Base-by-base conservation (phyloP, 805 yeast species). In the Schwanniomyces yamadae region DNA sequence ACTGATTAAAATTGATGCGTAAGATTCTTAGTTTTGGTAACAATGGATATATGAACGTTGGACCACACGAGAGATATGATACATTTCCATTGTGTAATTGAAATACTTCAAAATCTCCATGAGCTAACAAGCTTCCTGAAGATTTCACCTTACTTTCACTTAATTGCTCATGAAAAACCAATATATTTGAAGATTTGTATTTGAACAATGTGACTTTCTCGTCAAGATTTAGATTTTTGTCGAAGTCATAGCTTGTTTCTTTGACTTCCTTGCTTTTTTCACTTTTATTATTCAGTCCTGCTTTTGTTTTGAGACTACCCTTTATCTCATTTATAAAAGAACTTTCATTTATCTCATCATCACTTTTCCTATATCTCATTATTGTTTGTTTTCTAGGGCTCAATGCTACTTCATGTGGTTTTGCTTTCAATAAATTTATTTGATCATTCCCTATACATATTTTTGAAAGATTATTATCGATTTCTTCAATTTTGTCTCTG, bases 31-130 rank as follows among this genome's bases (percentile, higher is more conserved):
- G 55, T 41, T 71, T 75, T 3, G 88, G 86, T 34, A 86, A 60
- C 10, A 86, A 73, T 4, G 95, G 95, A 51, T 84, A 84, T 2
- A 84, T 75, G 24, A 86, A 75, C 4, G 78, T 66, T n/a, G 59
- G 55, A 0, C 85, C 89, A 59, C 88, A 82, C 9, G 78, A 74
- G 26, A 82, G 51, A 52, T 80, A 82, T 1, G 81, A 73, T 6
- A 79, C 80, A 39, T 65, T 70, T 13, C 78, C 75, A 40, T 72
- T 73, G 45, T 75, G 78, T 18, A 81, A 60, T 51, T 77, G 80
- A 45, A 77, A 82, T 1, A 82, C 62, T 46, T 78, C 78, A 34
- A 82, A 68, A 28, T 57, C 63, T 2, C 89, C 89, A 40, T 76
- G 78, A 1, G 83, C 79, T 19, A 82, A 49, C n/a, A 78, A 52